phyloP scores from a whole-genome alignment of 208 protist species.

The Leptomonas pyrrhocoris region DNA sequence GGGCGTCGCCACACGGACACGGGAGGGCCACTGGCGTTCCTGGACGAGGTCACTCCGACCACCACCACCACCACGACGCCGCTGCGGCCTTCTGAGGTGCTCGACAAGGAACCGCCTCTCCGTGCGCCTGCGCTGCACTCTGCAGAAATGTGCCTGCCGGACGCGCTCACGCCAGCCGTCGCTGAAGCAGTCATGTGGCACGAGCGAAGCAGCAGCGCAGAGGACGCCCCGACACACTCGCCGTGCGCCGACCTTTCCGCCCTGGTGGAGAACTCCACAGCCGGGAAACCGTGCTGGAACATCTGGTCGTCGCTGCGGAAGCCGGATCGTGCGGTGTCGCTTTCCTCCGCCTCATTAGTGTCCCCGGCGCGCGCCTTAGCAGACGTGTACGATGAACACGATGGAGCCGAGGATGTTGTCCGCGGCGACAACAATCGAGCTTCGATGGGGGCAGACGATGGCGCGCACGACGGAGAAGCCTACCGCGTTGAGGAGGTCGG shows the following conservation, averaged over 20 bases:
- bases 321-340: not conserved
- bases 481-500: not conserved
- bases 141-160: not conserved
- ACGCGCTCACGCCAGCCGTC: too few species aligned
- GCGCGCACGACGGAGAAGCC: not conserved
- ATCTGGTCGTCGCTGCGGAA: not conserved
- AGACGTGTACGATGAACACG: not conserved
- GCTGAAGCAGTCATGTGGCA: too few species aligned
- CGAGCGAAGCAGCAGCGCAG: not conserved
- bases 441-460: not conserved
- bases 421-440: not conserved
- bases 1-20: slow-evolving; percentile 7
- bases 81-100: not conserved
- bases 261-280: not conserved
- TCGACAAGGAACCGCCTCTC: not conserved
- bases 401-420: not conserved
- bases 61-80: not conserved
- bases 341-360: not conserved
- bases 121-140: not conserved
- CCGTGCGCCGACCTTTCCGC: not conserved
- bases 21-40: not conserved
- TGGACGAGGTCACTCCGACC: not conserved
- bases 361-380: not conserved
- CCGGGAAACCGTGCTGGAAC: not conserved
- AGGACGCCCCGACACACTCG: not conserved